These are phyloP conservation scores for Pseudogymnoascus sp. DNA, from an alignment of 2,329 filamentous ascomycete species.

Conservation along the genomic window DNA sequence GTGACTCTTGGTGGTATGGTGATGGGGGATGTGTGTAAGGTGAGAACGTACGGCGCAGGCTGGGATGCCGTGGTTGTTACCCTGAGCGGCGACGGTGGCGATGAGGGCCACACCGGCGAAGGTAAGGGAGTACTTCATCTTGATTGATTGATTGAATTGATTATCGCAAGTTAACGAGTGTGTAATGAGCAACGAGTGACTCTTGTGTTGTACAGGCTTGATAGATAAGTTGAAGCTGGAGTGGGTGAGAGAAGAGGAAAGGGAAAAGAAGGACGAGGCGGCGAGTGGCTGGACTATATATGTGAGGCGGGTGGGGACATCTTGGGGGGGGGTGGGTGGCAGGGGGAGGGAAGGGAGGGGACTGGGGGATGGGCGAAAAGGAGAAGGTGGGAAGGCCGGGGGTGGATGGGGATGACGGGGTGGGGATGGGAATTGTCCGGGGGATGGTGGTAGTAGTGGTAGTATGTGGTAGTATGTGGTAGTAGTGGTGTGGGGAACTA, in stretches of 20 bases:
- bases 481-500: neutral
- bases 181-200: constrained; percentile 5
- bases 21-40: no score
- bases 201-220: neutral
- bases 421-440: no score
- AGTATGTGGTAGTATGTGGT: neutral
- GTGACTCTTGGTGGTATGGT: no score
- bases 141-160: constrained; percentile 10
- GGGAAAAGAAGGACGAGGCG: neutral
- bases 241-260: neutral
- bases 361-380: neutral
- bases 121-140: constrained; percentile 18
- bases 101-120: constrained; percentile 16
- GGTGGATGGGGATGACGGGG: no score
- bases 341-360: no score
- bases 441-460: no score
- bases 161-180: neutral
- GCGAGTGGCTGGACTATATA: neutral
- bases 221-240: neutral
- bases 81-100: constrained; percentile 13
- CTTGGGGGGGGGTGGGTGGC: neutral
- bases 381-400: no score
- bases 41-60: constrained; percentile 14
- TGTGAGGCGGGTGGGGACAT: neutral
- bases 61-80: constrained; percentile 14